Evolutionary conservation across 805 yeast species (phyloP).

Genomic region (Sugiyamaella valdiviana): DNA sequence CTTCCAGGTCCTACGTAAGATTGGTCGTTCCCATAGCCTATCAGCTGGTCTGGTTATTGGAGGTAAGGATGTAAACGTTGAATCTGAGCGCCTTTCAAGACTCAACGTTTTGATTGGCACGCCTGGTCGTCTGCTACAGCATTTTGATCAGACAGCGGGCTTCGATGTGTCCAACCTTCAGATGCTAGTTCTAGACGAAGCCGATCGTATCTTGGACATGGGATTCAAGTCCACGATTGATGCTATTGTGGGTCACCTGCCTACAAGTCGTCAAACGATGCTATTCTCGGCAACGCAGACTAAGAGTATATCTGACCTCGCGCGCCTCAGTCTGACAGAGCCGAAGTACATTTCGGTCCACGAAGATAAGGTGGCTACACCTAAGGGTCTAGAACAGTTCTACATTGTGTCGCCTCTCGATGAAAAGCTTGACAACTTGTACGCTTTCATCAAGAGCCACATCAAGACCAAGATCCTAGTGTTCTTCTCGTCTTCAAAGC

Average conservation of each 20-base stretch:
- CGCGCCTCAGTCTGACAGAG: slow-evolving; percentile 63
- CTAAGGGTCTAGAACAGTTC: slow-evolving; percentile 77
- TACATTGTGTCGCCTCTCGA: slow-evolving; percentile 65
- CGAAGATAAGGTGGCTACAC: slow-evolving; percentile 48
- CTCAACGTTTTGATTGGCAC: slow-evolving; percentile 85
- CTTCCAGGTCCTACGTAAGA: slow-evolving; percentile 76
- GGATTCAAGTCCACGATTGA: slow-evolving; percentile 83
- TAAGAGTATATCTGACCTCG: slow-evolving; percentile 73
- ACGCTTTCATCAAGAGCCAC: slow-evolving; percentile 82
- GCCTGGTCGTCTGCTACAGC: slow-evolving; percentile 87
- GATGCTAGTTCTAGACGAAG: slow-evolving; percentile 80
- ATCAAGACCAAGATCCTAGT: slow-evolving; percentile 73
- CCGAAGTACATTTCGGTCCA: slow-evolving; percentile 56
- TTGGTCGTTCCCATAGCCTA: slow-evolving; percentile 67
- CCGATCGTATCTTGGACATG: slow-evolving; percentile 89
- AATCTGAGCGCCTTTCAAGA: slow-evolving; percentile 68
- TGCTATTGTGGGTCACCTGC: slow-evolving; percentile 68
- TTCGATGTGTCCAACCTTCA: slow-evolving; percentile 70
- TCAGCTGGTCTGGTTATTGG: slow-evolving; percentile 92
- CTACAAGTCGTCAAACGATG: slow-evolving; percentile 75
- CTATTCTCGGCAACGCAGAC: slow-evolving; percentile 88
- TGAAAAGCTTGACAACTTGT: slow-evolving; percentile 78
- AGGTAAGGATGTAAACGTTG: slow-evolving; percentile 81
- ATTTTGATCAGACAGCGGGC: slow-evolving; percentile 82
- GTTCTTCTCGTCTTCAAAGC: slow-evolving; percentile 81